These are phyloP conservation scores for Serendipita sp. DNA, from an alignment of 768 basidiomycete genomes.

Conservation along the genomic window DNA sequence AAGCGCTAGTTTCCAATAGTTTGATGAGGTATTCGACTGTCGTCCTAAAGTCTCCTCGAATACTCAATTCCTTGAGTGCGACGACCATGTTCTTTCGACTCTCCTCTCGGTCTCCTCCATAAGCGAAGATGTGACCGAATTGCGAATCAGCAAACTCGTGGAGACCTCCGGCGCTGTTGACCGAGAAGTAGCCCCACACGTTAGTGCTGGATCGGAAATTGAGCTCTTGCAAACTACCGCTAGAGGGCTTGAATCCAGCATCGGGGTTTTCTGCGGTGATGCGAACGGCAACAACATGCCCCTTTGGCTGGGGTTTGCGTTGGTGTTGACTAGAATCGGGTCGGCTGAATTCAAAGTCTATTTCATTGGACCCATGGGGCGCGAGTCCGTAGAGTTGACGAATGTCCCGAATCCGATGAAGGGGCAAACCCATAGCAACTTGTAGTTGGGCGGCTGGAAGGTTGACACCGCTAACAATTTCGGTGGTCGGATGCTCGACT, in stretches of 20 bases:
- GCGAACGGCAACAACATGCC: constrained; percentile 96
- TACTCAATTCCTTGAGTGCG: constrained; percentile 92
- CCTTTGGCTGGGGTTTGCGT: constrained; percentile 90
- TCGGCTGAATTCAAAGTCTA: constrained; percentile 90
- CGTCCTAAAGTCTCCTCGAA: constrained; percentile 95
- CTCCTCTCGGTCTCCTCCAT: constrained; percentile 89
- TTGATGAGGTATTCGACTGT: constrained; percentile 99
- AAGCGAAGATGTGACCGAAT: constrained; percentile 98
- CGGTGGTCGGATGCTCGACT: constrained; percentile 98
- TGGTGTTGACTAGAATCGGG: constrained; percentile 79
- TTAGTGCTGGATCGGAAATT: constrained; percentile 99
- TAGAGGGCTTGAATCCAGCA: constrained; percentile 98
- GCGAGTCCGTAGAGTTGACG: constrained; percentile 89
- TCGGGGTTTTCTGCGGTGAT: constrained; percentile 99
- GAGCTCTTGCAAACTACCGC: constrained; percentile 90
- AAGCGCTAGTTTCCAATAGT: constrained; percentile 85
- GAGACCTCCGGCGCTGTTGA: constrained; percentile 83
- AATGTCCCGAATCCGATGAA: constrained; percentile 91
- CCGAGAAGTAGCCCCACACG: constrained; percentile 99
- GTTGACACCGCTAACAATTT: constrained; percentile 99
- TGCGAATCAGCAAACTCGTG: constrained; percentile 99
- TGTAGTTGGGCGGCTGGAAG: constrained; percentile 94
- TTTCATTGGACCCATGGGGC: constrained; percentile 74
- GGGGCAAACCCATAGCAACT: constrained; percentile 93
- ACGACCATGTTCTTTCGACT: constrained; percentile 99